Evolutionary conservation across 2,329 filamentous ascomycete genomes (phyloP), one percentile per base, ranked within the genome.

Genomic region (Sporothrix schenckii): DNA sequence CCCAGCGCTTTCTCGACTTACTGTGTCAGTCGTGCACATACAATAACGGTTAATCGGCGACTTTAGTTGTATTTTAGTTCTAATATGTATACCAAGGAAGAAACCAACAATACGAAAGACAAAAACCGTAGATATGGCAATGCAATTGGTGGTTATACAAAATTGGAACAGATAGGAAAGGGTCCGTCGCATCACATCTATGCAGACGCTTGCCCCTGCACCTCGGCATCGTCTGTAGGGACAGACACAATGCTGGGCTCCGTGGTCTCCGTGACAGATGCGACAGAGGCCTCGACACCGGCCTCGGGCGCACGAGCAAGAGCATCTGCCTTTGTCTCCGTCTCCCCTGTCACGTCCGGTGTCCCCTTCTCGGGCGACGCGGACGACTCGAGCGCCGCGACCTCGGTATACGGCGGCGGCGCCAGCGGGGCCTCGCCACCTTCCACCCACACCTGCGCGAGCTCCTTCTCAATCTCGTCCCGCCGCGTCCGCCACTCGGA

Each of bases 401-500:
- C 72, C 68, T 77, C 78, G 6, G 77, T 76, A 71, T 84, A 86
- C 24, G 81, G 78, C 16, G 85, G 85, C 19, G 86, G 84, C n/a
- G 84, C 82, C 19, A 80, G 80, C 58, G 87, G 76, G 27, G 79
- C 77, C 44, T 84, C 84, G 30, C 81, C 84, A 56, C 83, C 80
- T 63, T 87, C 85, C 3, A 85, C 85, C 87, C 86, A 88, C 52
- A 89, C 87, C 74, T 84, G 82, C 34, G 83, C 88, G 71, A 99
- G 82, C 81, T 99, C 94, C 56, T 81, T 81, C 76, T 98, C 93
- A 76, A 99, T 96, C 79, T 93, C 91, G 66, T 88, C 85, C 49
- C 89, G 88, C 66, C 95, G 86, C 74, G 82, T 81, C 83, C 94
- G 93, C 93, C 93, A 96, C 75, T 89, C 86, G 69, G 94, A 91